These are phyloP conservation scores for Nasturtium officinale DNA, from an alignment of 345 rosid genomes.

Conservation along the genomic window DNA sequence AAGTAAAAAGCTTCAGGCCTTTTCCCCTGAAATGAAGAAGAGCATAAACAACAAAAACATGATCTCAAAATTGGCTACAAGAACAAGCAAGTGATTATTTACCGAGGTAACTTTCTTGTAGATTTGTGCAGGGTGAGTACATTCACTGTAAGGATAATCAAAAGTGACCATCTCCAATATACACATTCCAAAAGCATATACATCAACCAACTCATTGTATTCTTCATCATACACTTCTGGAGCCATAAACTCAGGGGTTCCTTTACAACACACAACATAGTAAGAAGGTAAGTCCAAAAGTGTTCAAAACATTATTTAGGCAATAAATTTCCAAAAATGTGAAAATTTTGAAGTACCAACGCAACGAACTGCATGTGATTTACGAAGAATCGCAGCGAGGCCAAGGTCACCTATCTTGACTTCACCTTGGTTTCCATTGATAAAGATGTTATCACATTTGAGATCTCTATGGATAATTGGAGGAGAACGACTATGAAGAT, in stretches of 20 bases:
- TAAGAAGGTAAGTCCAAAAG: slow-evolving; percentile 19
- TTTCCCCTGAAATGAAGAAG: slow-evolving; percentile 59
- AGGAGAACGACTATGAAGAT: slow-evolving; percentile 85
- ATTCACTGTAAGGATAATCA: slow-evolving; percentile 96
- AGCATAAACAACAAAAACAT: slow-evolving; percentile 26
- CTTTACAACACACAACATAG: slow-evolving; percentile 45
- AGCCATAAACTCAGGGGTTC: slow-evolving; percentile 99
- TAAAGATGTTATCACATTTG: slow-evolving; percentile 95
- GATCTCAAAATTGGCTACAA: slow-evolving; percentile 14
- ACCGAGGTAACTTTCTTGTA: slow-evolving; percentile 98
- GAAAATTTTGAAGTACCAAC: slow-evolving; percentile 63
- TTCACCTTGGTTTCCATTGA: slow-evolving; percentile 98
- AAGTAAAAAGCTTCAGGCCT: slow-evolving; percentile 82
- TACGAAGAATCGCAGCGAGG: slow-evolving; percentile 88
- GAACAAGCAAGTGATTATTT: slow-evolving; percentile 34
- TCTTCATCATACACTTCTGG: slow-evolving; percentile 97
- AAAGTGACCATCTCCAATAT: slow-evolving; percentile 94
- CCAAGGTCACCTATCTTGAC: slow-evolving; percentile 99
- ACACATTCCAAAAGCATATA: slow-evolving; percentile 98
- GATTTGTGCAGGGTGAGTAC: slow-evolving; percentile 95
- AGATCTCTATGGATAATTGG: slow-evolving; percentile 97
- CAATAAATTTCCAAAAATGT: slow-evolving; percentile 13
- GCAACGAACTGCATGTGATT: slow-evolving; percentile 86
- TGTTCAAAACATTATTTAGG: not conserved
- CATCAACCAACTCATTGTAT: slow-evolving; percentile 93